Percentiles rank a stretch among this genome's conserved stretches.
Evolutionary conservation across 1,284 basidiomycete genomes (phyloP).

Genomic region (Lentinus polychrous): DNA sequence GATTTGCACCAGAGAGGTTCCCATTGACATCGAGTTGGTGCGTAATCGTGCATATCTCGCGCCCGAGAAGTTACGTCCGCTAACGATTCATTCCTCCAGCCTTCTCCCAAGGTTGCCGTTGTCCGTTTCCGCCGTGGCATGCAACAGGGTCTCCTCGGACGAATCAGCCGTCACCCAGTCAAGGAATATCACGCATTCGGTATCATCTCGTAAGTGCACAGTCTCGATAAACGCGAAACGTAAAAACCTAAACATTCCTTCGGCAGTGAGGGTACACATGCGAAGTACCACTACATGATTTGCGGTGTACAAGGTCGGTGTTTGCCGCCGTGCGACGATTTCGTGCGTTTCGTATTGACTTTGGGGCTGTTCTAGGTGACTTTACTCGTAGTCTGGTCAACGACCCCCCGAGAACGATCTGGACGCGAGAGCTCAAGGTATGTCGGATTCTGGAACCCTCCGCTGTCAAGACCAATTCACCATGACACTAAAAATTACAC

Average conservation of each 20-base stretch:
- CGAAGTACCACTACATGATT: slow-evolving; percentile 71
- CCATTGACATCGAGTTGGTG: slow-evolving; percentile 70
- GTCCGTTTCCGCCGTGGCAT: slow-evolving; percentile 56
- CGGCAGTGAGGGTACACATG: slow-evolving; percentile 55
- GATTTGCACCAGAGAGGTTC: slow-evolving; percentile 67
- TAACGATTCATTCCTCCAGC: slow-evolving; percentile 26
- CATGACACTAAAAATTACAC: neutral
- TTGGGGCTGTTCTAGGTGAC: slow-evolving; percentile 37
- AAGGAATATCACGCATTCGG: slow-evolving; percentile 63
- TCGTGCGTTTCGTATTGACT: neutral
- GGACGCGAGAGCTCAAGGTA: slow-evolving; percentile 72
- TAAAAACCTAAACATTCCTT: slow-evolving; percentile 4
- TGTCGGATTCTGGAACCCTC: slow-evolving; percentile 9
- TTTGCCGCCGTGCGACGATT: slow-evolving; percentile 3
- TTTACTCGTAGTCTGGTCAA: slow-evolving; percentile 66
- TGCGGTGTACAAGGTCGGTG: slow-evolving; percentile 63
- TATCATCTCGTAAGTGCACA: slow-evolving; percentile 40
- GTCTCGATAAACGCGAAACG: slow-evolving; percentile 6
- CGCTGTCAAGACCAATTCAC: neutral
- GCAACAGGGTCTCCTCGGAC: slow-evolving; percentile 55
- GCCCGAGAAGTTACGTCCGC: neutral
- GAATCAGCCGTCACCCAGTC: slow-evolving; percentile 47
- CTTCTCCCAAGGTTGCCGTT: slow-evolving; percentile 53
- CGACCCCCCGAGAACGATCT: slow-evolving; percentile 58
- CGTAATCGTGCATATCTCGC: slow-evolving; percentile 22